These are phyloP conservation scores for Phialophora tarda DNA, from an alignment of 2,329 filamentous ascomycete genomes.

Conservation along the genomic window DNA sequence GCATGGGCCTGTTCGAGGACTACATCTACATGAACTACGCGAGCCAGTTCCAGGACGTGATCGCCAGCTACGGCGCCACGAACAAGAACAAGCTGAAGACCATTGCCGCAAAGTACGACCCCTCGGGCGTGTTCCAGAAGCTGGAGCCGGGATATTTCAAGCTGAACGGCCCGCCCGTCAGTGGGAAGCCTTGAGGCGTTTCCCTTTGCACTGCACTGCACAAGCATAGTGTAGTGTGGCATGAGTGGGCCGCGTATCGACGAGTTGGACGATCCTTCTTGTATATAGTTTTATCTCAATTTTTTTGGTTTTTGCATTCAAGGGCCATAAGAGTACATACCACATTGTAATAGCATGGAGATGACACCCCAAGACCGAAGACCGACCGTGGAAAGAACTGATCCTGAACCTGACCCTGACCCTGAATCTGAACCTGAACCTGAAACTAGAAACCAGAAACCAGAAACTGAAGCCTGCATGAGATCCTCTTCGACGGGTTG, in stretches of 20 bases:
- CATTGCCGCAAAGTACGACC: slow-evolving; percentile 50
- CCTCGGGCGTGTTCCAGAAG: slow-evolving; percentile 48
- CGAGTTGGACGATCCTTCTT: not conserved
- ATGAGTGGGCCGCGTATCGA: not conserved
- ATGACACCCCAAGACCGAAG: not conserved
- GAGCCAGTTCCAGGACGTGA: slow-evolving; percentile 50
- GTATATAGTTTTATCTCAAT: not conserved
- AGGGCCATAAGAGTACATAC: not conserved
- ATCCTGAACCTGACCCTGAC: not conserved
- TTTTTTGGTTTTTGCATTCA: not conserved
- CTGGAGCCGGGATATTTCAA: slow-evolving; percentile 54
- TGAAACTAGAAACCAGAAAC: too few species aligned
- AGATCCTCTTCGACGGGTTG: too few species aligned
- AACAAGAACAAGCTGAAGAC: slow-evolving; percentile 46
- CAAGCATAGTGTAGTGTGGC: not conserved
- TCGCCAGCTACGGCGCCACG: slow-evolving; percentile 50
- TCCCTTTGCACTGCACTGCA: not conserved
- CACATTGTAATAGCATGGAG: not conserved
- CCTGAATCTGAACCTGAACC: not conserved
- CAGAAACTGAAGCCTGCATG: too few species aligned
- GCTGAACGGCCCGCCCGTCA: slow-evolving; percentile 38
- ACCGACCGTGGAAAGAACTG: not conserved
- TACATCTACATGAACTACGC: slow-evolving; percentile 59
- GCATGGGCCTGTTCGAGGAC: slow-evolving; percentile 41
- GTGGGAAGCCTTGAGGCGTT: not conserved